Evolutionary conservation across 306 rosid species (phyloP).

Genomic region (Corylus avellana): DNA sequence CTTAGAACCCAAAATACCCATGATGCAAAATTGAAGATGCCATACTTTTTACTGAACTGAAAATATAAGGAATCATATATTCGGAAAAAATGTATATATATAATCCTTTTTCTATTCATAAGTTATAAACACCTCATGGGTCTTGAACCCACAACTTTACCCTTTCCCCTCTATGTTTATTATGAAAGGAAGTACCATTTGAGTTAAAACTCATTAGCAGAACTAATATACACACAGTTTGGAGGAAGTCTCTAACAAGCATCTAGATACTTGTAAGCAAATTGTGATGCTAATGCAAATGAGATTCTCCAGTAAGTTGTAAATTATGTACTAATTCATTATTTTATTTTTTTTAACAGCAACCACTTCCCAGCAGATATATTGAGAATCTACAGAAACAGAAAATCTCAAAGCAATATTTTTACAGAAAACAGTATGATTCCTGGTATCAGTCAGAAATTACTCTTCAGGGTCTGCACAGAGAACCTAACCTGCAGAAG

Average conservation of each 20-base stretch:
- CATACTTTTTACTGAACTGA: conserved; percentile 15
- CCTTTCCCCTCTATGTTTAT: neutral
- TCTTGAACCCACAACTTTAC: neutral
- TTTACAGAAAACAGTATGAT: neutral
- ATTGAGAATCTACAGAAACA: neutral
- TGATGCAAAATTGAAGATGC: conserved; percentile 9
- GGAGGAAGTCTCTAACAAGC: neutral
- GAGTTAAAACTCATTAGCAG: neutral
- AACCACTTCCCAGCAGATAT: neutral
- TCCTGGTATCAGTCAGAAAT: neutral
- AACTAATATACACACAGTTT: neutral
- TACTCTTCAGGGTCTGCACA: neutral
- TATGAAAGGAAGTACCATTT: neutral
- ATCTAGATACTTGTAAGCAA: neutral
- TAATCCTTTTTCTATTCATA: neutral
- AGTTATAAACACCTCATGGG: neutral
- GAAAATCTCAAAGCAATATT: neutral
- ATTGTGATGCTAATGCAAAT: neutral
- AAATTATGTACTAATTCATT: neutral
- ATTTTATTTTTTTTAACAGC: neutral
- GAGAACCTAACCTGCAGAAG: neutral
- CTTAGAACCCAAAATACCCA: conserved; percentile 21
- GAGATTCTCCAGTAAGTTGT: neutral
- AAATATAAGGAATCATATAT: conserved; percentile 4
- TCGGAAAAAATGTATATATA: too few species aligned